Evolutionary conservation across 306 rosid genomes (phyloP).

Genomic region (apple (Malus domestica)): ASM211411v1 NC_041789.1:29234001-29234500

Average conservation of each 20-base stretch:
- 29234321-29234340: slow-evolving; percentile 58
- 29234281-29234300: slow-evolving; percentile 96
- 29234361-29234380: neutral
- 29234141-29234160: slow-evolving; percentile 65
- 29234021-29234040: neutral
- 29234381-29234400: neutral
- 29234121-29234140: slow-evolving; percentile 97
- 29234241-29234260: slow-evolving; percentile 28
- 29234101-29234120: slow-evolving; percentile 75
- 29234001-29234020: neutral
- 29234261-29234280: slow-evolving; percentile 99
- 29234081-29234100: neutral
- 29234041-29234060: neutral
- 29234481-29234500: slow-evolving; percentile 93
- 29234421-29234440: slow-evolving; percentile 79
- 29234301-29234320: slow-evolving; percentile 83
- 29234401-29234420: slow-evolving; percentile 16
- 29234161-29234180: slow-evolving; percentile 89
- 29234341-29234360: slow-evolving; percentile 30
- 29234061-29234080: neutral
- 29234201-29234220: slow-evolving; percentile 11
- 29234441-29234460: slow-evolving; percentile 88
- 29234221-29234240: slow-evolving; percentile 5
- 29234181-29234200: slow-evolving; percentile 39
- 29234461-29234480: slow-evolving; percentile 97